phyloP scores from a whole-genome alignment of 2,329 filamentous ascomycete species.

The Aspergillus quadricinctus region DNA sequence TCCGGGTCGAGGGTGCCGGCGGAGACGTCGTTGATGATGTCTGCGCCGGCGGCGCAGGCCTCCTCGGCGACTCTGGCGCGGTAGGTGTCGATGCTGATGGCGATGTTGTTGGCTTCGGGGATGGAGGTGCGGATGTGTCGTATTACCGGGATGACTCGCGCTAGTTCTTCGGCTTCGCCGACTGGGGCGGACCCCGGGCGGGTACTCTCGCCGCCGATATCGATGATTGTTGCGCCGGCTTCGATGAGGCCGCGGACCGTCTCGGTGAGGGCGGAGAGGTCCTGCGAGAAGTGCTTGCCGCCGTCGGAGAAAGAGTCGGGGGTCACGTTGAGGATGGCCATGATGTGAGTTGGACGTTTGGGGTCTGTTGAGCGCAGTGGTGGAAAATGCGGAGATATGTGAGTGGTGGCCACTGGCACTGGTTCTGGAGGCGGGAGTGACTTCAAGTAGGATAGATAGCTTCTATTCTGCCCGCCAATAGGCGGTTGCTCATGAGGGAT shows the following conservation, averaged over 20 bases:
- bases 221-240: constrained; percentile 75
- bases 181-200: constrained; percentile 70
- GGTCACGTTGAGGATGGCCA: constrained; percentile 93
- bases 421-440: constrained; percentile 32
- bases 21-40: constrained; percentile 94
- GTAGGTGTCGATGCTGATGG: constrained; percentile 90
- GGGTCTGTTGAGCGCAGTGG: constrained; percentile 57
- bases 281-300: constrained; percentile 55
- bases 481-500: constrained; percentile 39
- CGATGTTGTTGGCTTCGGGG: constrained; percentile 58
- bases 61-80: constrained; percentile 75
- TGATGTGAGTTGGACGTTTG: constrained; percentile 66
- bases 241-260: constrained; percentile 61
- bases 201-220: constrained; percentile 91
- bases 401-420: constrained; percentile 36
- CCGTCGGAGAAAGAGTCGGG: constrained; percentile 97
- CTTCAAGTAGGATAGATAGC: constrained; percentile 34
- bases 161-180: constrained; percentile 66
- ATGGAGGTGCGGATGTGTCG: constrained; percentile 61
- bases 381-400: constrained; percentile 37
- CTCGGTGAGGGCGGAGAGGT: constrained; percentile 48
- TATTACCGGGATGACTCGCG: constrained; percentile 76
- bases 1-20: constrained; percentile 71
- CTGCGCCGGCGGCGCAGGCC: constrained; percentile 72
- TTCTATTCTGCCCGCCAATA: constrained; percentile 19